Percentiles rank a stretch among this genome's conserved stretches.
These are phyloP conservation scores for Fusarium pseudograminearum DNA, from an alignment of 2,329 filamentous ascomycete genomes.

Conservation along the genomic window DNA sequence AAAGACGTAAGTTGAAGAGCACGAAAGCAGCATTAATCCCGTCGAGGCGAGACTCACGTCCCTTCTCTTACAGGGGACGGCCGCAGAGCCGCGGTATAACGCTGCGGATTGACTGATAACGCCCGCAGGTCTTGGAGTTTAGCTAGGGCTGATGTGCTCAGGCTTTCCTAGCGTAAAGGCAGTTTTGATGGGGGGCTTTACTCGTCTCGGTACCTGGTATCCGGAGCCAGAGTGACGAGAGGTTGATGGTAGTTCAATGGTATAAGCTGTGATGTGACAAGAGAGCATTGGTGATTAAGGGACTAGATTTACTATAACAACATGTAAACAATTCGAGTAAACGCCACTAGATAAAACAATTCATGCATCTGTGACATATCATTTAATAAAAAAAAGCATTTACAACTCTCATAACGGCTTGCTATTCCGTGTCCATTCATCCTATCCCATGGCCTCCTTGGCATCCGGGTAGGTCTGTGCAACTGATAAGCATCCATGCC, in stretches of 20 bases:
- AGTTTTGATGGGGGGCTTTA: constrained; percentile 19
- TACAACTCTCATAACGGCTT: not conserved
- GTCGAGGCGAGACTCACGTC: constrained; percentile 11
- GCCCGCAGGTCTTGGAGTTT: constrained; percentile 30
- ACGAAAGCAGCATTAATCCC: constrained; percentile 7
- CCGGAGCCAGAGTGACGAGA: constrained; percentile 8
- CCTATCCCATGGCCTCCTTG: constrained; percentile 10
- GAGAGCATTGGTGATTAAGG: not conserved
- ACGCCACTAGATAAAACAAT: constrained; percentile 6
- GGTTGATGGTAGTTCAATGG: not conserved
- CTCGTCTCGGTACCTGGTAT: not conserved
- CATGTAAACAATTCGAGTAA: not conserved
- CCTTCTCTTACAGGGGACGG: constrained; percentile 18
- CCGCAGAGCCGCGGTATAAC: constrained; percentile 18
- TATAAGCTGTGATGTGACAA: not conserved
- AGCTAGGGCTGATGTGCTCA: constrained; percentile 25
- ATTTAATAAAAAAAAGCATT: constrained; percentile 5
- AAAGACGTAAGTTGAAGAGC: not conserved
- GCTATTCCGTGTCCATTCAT: constrained; percentile 7
- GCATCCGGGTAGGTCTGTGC: constrained; percentile 12
- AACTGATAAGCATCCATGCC: constrained; percentile 46
- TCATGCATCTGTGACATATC: constrained; percentile 14
- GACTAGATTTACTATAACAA: not conserved
- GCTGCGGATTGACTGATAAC: constrained; percentile 26
- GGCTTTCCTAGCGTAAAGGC: constrained; percentile 31